Evolutionary conservation across 768 basidiomycete genomes (phyloP).

Genomic region (Cystobasidium ongulense): DNA sequence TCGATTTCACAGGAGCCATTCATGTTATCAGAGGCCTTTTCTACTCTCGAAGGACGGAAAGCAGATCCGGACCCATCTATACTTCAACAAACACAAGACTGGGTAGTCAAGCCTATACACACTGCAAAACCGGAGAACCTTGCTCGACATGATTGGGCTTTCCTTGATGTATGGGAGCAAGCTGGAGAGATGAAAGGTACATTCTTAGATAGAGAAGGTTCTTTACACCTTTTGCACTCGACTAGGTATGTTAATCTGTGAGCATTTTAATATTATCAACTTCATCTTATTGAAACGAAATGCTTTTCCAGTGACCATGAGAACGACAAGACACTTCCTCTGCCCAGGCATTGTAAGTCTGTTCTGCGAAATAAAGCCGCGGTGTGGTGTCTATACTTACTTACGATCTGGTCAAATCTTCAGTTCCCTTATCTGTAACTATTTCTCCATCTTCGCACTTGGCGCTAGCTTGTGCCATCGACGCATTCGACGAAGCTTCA

Average conservation of each 20-base stretch:
- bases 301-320: too few relatives aligned
- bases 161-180: neutral
- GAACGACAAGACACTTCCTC: neutral
- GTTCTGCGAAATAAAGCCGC: too few relatives aligned
- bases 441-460: neutral
- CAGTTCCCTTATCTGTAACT: neutral
- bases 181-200: neutral
- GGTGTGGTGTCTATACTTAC: too few relatives aligned
- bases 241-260: neutral
- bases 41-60: conserved; percentile 19
- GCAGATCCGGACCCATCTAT: neutral
- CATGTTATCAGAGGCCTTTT: conserved; percentile 2
- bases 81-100: neutral
- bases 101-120: neutral
- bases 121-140: neutral
- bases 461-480: neutral
- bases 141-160: neutral
- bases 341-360: neutral
- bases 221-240: neutral
- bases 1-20: neutral
- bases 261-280: too few relatives aligned
- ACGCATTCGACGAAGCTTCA: neutral
- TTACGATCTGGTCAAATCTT: too few relatives aligned
- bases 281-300: too few relatives aligned
- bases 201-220: neutral